Conservation (phyloP, 2,329 filamentous ascomycete genomes). For the Teratosphaeria viscida region DNA sequence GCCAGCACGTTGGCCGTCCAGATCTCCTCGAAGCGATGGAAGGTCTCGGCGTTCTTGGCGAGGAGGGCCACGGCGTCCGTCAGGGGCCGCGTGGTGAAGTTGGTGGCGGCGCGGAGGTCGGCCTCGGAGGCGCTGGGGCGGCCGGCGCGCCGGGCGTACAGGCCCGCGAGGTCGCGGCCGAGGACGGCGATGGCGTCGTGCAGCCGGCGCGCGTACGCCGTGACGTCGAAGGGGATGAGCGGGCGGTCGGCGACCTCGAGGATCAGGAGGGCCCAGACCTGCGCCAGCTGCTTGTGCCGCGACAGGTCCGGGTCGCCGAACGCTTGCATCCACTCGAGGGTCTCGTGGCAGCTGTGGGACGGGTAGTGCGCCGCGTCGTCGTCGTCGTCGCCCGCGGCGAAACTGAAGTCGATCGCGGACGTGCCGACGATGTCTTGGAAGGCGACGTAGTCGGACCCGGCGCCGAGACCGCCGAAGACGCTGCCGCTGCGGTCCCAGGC, state of each 20-base stretch:
- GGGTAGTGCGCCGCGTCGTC: slow-evolving; percentile 41
- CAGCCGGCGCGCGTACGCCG: slow-evolving; percentile 53
- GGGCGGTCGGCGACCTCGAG: slow-evolving; percentile 75
- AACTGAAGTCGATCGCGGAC: slow-evolving; percentile 76
- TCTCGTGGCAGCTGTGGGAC: slow-evolving; percentile 80
- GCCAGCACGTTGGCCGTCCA: slow-evolving; percentile 68
- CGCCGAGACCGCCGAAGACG: slow-evolving; percentile 56
- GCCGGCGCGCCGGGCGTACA: slow-evolving; percentile 2
- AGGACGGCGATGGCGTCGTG: slow-evolving; percentile 1
- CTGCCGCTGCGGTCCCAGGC: slow-evolving; percentile 61
- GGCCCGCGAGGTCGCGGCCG: slow-evolving; percentile 2
- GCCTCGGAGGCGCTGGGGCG: slow-evolving; percentile 2
- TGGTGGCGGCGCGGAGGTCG: slow-evolving; percentile 2
- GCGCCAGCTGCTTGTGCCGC: slow-evolving; percentile 69
- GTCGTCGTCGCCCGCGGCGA: slow-evolving; percentile 38
- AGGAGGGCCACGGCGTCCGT: slow-evolving; percentile 50
- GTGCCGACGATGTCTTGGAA: slow-evolving; percentile 89
- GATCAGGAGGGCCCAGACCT: slow-evolving; percentile 72
- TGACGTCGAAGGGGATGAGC: slow-evolving; percentile 71
- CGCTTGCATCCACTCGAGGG: slow-evolving; percentile 71
- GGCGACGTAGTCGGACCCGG: slow-evolving; percentile 71
- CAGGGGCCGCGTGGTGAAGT: slow-evolving; percentile 5
- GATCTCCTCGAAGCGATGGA: slow-evolving; percentile 63
- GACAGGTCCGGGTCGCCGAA: slow-evolving; percentile 58
- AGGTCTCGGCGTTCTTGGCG: slow-evolving; percentile 49